A percentile compares a stretch with the other conserved stretches of the same genome.
phyloP scores from a whole-genome alignment of 2,329 filamentous ascomycete species.

The Aphanocladium album region DNA sequence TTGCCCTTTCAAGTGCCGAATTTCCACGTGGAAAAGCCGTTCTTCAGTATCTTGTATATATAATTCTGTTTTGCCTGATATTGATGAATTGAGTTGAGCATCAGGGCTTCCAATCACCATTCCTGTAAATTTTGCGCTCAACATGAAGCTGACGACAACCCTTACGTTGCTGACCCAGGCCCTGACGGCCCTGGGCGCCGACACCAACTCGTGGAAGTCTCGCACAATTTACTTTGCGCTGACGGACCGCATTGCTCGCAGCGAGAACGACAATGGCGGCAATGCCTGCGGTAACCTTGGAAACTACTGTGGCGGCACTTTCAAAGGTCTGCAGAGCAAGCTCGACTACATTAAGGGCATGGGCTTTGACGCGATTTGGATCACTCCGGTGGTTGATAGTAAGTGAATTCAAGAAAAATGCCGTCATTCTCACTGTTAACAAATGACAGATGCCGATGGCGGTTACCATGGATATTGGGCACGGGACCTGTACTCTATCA shows the following conservation, averaged over 20 bases:
- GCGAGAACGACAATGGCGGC: conserved; percentile 37
- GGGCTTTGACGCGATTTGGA: conserved; percentile 56
- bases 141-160: conserved; percentile 14
- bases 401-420: conserved; percentile 16
- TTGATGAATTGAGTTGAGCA: too few relatives aligned
- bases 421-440: background rate
- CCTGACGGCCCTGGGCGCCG: conserved; percentile 24
- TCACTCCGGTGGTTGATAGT: conserved; percentile 51
- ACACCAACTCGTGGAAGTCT: conserved; percentile 43
- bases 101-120: too few relatives aligned
- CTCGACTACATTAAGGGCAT: conserved; percentile 60
- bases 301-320: conserved; percentile 58
- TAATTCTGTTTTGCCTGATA: background rate
- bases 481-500: conserved; percentile 46
- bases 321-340: conserved; percentile 50
- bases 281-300: conserved; percentile 35
- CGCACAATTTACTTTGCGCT: conserved; percentile 55
- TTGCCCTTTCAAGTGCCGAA: background rate
- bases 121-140: background rate
- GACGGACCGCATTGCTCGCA: conserved; percentile 51
- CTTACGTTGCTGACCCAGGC: conserved; percentile 10
- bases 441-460: conserved; percentile 27
- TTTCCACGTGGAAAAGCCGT: background rate
- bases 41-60: background rate
- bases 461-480: conserved; percentile 55